Evolutionary conservation across 2,329 filamentous ascomycete genomes (phyloP).

Genomic region (Harringtonia lauricola): DNA sequence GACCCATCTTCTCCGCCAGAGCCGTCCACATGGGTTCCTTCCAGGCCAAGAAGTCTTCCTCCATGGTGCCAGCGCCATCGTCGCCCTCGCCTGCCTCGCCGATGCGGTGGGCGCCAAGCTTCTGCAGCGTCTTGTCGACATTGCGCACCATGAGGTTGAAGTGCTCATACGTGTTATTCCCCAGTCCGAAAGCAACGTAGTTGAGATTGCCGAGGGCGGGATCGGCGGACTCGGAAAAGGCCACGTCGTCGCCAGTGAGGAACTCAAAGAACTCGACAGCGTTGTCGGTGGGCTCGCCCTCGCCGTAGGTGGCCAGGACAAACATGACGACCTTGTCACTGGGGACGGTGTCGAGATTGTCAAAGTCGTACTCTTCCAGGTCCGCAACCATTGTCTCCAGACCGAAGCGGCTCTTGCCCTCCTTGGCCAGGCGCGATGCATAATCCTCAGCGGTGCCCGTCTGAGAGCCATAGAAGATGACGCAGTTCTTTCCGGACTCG

Average conservation of each 20-base stretch:
- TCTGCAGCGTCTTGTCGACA: conserved; percentile 69
- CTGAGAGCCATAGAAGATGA: conserved; percentile 97
- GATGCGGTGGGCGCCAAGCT: conserved; percentile 73
- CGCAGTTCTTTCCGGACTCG: conserved; percentile 89
- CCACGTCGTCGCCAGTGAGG: conserved; percentile 67
- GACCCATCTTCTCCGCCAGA: conserved; percentile 67
- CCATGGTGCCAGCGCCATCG: conserved; percentile 97
- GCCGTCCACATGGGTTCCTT: conserved; percentile 98
- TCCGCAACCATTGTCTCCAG: conserved; percentile 98
- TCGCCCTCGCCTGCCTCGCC: conserved; percentile 89
- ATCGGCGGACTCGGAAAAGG: conserved; percentile 67
- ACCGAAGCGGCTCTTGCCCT: conserved; percentile 91
- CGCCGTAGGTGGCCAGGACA: conserved; percentile 91
- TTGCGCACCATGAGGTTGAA: conserved; percentile 98
- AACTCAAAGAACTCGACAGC: conserved; percentile 99
- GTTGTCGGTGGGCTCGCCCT: conserved; percentile 97
- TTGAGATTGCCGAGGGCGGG: conserved; percentile 72
- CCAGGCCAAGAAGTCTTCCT: conserved; percentile 98
- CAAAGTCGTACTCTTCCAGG: conserved; percentile 94
- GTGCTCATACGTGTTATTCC: conserved; percentile 99
- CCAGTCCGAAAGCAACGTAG: conserved; percentile 90
- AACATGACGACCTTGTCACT: conserved; percentile 91
- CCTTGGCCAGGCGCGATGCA: conserved; percentile 89
- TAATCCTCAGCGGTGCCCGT: conserved; percentile 98
- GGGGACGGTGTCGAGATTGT: conserved; percentile 81